Percentiles rank a stretch among this genome's conserved stretches.
These are phyloP conservation scores for Lodderomyces oxycetoniae DNA, from an alignment of 1,139 yeast species.

Conservation along the genomic window DNA sequence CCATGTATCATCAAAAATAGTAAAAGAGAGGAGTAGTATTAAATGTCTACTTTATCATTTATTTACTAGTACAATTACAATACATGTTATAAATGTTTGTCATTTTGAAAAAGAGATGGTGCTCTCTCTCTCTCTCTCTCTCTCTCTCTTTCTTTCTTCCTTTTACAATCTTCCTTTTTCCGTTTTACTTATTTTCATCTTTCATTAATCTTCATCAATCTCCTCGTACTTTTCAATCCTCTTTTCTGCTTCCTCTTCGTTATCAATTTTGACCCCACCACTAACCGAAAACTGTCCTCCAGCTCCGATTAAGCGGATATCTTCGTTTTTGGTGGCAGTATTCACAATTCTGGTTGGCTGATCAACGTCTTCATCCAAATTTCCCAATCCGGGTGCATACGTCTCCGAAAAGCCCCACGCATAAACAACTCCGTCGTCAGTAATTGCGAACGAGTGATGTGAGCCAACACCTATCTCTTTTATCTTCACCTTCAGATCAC, in stretches of 20 bases:
- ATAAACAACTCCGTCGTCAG: constrained; percentile 78
- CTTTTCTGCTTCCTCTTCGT: constrained; percentile 57
- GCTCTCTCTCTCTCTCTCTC: neutral
- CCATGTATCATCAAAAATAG: too few relatives aligned
- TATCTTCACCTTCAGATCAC: constrained; percentile 35
- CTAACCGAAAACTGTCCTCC: constrained; percentile 95
- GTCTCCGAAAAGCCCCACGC: constrained; percentile 99
- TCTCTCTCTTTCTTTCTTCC: neutral
- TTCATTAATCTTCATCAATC: constrained; percentile 21
- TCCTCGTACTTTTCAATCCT: constrained; percentile 51
- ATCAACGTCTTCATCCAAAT: constrained; percentile 84
- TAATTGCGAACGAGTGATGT: constrained; percentile 85
- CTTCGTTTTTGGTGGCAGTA: constrained; percentile 82
- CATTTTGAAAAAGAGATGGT: neutral
- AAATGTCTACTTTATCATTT: too few relatives aligned
- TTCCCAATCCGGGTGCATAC: constrained; percentile 93
- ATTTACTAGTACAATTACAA: too few relatives aligned
- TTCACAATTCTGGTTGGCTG: constrained; percentile 81
- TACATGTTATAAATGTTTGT: too few relatives aligned
- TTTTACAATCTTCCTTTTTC: neutral
- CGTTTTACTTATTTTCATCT: neutral
- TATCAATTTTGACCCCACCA: constrained; percentile 67
- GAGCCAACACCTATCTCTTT: constrained; percentile 77
- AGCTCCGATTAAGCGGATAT: constrained; percentile 69
- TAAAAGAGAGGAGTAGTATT: too few relatives aligned